phyloP scores from a whole-genome alignment of 257 asterid genomes.

The Solanum boliviense region DNA sequence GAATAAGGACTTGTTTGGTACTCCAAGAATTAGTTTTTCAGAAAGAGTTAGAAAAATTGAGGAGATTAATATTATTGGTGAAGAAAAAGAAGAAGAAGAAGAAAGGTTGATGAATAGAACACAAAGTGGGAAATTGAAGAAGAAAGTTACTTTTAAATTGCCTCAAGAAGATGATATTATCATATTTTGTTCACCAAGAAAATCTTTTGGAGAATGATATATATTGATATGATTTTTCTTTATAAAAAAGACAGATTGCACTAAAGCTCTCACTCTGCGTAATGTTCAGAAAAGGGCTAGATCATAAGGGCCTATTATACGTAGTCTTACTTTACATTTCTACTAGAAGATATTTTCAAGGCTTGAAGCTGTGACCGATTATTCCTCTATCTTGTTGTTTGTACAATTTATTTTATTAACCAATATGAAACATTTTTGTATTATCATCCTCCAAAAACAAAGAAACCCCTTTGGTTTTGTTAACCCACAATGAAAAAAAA shows the following conservation, averaged over 20 bases:
- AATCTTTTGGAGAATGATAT: constrained; percentile 1
- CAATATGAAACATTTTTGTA: neutral
- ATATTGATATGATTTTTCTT: neutral
- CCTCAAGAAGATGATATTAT: constrained; percentile 20
- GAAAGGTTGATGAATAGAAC: neutral
- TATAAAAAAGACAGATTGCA: too few relatives aligned
- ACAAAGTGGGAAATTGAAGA: constrained; percentile 2
- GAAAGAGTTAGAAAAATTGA: constrained; percentile 9
- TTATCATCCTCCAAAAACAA: too few relatives aligned
- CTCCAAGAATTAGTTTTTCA: constrained; percentile 20
- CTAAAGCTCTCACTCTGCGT: too few relatives aligned
- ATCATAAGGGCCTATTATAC: too few relatives aligned
- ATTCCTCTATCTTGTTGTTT: neutral
- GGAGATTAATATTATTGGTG: neutral
- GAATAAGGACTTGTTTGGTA: neutral
- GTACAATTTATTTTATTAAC: neutral
- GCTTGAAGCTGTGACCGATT: neutral
- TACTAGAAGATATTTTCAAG: too few relatives aligned
- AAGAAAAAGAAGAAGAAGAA: neutral
- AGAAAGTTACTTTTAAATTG: constrained; percentile 23
- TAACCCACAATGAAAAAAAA: neutral
- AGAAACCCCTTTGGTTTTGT: neutral
- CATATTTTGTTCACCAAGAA: constrained; percentile 11
- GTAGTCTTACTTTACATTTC: too few relatives aligned
- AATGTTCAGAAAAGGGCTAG: too few relatives aligned